A percentile compares a stretch with the other conserved stretches of the same genome.
phyloP scores from a whole-genome alignment of 805 yeast genomes.

The Teunomyces stri region DNA sequence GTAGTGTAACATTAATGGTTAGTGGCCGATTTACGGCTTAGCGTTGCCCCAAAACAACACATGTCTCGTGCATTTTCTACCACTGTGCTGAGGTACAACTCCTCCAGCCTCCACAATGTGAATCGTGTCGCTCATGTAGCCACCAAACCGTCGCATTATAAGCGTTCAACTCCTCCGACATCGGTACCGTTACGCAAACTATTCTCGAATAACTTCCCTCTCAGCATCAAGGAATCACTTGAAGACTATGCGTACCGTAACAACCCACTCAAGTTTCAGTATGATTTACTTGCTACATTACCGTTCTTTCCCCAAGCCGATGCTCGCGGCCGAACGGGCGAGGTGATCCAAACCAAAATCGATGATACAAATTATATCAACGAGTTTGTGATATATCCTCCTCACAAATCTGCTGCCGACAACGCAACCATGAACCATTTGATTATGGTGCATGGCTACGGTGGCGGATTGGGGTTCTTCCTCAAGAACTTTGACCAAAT shows the following conservation, averaged over 20 bases:
- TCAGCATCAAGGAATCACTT: constrained; percentile 49
- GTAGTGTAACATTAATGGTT: neutral
- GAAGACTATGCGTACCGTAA: constrained; percentile 46
- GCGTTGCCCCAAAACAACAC: neutral
- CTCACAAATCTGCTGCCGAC: constrained; percentile 17
- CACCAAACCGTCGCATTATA: constrained; percentile 25
- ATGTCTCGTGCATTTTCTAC: neutral
- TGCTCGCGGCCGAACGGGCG: constrained; percentile 24
- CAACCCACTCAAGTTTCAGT: constrained; percentile 44
- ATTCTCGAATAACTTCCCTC: constrained; percentile 56
- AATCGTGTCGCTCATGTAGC: constrained; percentile 2
- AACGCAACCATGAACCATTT: constrained; percentile 29
- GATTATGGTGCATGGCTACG: constrained; percentile 46
- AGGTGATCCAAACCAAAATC: constrained; percentile 31
- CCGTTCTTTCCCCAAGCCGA: constrained; percentile 46
- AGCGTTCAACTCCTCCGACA: constrained; percentile 61
- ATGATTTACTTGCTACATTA: constrained; percentile 41
- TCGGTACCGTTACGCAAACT: constrained; percentile 61
- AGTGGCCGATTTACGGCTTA: neutral
- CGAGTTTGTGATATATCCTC: constrained; percentile 41
- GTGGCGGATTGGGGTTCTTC: constrained; percentile 44
- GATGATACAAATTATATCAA: constrained; percentile 30
- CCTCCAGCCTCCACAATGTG: constrained; percentile 8
- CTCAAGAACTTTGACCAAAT: constrained; percentile 37
- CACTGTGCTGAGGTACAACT: neutral